Base-by-base conservation (phyloP, 495 filamentous ascomycete species). In the Trichoderma asperelloides region DNA sequence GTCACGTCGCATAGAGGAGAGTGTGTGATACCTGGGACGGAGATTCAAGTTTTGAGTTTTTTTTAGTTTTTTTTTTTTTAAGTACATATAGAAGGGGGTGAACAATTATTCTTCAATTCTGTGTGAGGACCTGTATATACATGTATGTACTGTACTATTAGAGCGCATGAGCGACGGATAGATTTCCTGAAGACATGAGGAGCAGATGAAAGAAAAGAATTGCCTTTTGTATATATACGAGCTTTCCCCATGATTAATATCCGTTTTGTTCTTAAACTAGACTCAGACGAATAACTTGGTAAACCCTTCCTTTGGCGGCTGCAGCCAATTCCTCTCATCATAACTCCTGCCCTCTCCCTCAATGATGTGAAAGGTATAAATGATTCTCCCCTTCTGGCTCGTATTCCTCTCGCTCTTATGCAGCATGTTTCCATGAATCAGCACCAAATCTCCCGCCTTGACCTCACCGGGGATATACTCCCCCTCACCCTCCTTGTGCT, bases 331-430 rank as follows among this genome's bases (percentile, higher is more conserved):
- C 75, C 81, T 79, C 78, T 82, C 83, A 78, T 98, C 96, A 76
- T 97, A 98, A 47, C 78, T 78, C 13, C 73, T 74, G 49, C 88
- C 84, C 63, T 90, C 88, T 0, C 91, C 91, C 76, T 98, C 95
- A 74, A 98, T 98, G 49, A 96, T 84, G 80, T 98, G 95, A 72
- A 97, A 98, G 0, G 96, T 98, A 78, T 98, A 98, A 28, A 96
- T 96, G 75, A 92, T 96, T 72, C 95, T 85, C 66, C 93, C 93
- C 78, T 88, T 90, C 67, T 80, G 75, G 71, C 95, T 96, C 41
- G 84, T 76, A 71, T 98, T 98, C 83, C 82, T 90, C 83, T 96
- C 92, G 76, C 95, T 97, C 85, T 96, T 95, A 75, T 98, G 95
- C 77, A 98, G 70, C 57, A 98, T 78, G 80, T 98, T 98, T 21